A percentile compares a stretch with the other conserved stretches of the same genome.
Conservation (phyloP, 140 eudicot genomes). For the Flaveria floridana region DNA sequence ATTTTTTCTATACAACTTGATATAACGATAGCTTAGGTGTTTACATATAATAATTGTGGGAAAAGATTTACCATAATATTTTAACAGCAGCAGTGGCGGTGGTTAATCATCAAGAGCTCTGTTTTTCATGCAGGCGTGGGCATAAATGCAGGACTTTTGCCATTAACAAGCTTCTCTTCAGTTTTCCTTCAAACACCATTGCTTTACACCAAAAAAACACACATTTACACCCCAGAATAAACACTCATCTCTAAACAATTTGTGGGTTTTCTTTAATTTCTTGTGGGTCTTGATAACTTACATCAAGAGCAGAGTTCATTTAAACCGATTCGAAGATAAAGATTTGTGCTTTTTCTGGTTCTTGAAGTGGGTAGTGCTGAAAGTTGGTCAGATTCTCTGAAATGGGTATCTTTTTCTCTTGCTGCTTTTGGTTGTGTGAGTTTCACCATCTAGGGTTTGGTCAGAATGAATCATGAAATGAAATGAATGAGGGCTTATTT, state of each 20-base stretch:
- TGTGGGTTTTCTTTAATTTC: conserved; percentile 26
- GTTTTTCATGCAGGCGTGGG: conserved; percentile 85
- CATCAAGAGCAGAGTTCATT: conserved; percentile 6
- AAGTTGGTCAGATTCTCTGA: conserved; percentile 59
- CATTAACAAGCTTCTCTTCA: conserved; percentile 38
- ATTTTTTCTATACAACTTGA: too few relatives aligned
- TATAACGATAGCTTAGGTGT: too few relatives aligned
- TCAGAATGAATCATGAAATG: conserved; percentile 38
- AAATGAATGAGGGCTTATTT: conserved; percentile 40
- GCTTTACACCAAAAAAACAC: conserved; percentile 5
- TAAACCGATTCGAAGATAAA: conserved; percentile 16
- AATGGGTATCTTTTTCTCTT: conserved; percentile 47
- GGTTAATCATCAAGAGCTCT: conserved; percentile 89
- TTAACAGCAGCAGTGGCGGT: conserved; percentile 66
- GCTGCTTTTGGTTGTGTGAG: conserved; percentile 48
- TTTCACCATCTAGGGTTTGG: conserved; percentile 55
- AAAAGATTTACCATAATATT: conserved; percentile 31
- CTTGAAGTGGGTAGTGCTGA: conserved; percentile 34
- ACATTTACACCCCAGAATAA: conserved; percentile 24
- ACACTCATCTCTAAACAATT: conserved; percentile 14
- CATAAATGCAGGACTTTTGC: conserved; percentile 66
- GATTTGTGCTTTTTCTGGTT: conserved; percentile 22
- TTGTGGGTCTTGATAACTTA: background rate
- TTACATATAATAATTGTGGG: background rate
- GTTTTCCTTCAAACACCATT: conserved; percentile 32